A percentile compares a stretch with the other conserved stretches of the same genome.
Evolutionary conservation across 1,284 basidiomycete genomes (phyloP).

Genomic region (Tilletia setariae): DNA sequence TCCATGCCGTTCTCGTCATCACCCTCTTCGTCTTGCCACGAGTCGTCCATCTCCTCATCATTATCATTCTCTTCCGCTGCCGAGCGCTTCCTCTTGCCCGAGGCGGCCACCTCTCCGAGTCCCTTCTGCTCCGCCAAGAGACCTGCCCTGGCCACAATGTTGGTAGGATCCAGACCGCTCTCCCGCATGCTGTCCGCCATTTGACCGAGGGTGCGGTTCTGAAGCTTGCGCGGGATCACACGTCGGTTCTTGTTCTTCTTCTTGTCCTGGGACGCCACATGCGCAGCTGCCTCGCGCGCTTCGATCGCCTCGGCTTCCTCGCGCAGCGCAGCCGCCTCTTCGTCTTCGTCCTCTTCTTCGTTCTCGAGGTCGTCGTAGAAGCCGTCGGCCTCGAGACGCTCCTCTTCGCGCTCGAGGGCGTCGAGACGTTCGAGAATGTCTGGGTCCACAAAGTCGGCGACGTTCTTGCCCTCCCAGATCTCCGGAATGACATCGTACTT

Average conservation of each 20-base stretch:
- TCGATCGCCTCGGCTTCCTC: slow-evolving; percentile 69
- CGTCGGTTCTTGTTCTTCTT: slow-evolving; percentile 84
- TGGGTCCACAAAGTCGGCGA: slow-evolving; percentile 98
- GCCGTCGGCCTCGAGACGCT: slow-evolving; percentile 84
- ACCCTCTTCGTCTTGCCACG: slow-evolving; percentile 55
- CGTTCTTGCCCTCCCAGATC: slow-evolving; percentile 96
- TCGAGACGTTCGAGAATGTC: slow-evolving; percentile 96
- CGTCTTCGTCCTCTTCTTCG: slow-evolving; percentile 74
- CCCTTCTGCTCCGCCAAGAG: slow-evolving; percentile 75
- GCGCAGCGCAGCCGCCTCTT: slow-evolving; percentile 78
- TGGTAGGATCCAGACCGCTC: slow-evolving; percentile 82
- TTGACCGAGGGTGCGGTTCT: slow-evolving; percentile 79
- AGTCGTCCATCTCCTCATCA: slow-evolving; percentile 48
- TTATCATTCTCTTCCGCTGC: slow-evolving; percentile 58
- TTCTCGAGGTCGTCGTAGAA: slow-evolving; percentile 83
- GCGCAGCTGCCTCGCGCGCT: slow-evolving; percentile 65
- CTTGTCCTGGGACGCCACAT: slow-evolving; percentile 76
- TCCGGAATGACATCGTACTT: slow-evolving; percentile 94
- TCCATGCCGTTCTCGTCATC: slow-evolving; percentile 49
- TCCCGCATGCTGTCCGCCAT: slow-evolving; percentile 76
- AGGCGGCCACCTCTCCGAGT: slow-evolving; percentile 54
- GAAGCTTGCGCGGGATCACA: slow-evolving; percentile 71
- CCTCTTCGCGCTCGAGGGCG: slow-evolving; percentile 94
- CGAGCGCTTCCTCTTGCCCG: slow-evolving; percentile 61
- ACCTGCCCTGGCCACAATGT: slow-evolving; percentile 80